Conservation (phyloP, 176 grass and related monocot species). For the Tillandsia fasciculata region DNA sequence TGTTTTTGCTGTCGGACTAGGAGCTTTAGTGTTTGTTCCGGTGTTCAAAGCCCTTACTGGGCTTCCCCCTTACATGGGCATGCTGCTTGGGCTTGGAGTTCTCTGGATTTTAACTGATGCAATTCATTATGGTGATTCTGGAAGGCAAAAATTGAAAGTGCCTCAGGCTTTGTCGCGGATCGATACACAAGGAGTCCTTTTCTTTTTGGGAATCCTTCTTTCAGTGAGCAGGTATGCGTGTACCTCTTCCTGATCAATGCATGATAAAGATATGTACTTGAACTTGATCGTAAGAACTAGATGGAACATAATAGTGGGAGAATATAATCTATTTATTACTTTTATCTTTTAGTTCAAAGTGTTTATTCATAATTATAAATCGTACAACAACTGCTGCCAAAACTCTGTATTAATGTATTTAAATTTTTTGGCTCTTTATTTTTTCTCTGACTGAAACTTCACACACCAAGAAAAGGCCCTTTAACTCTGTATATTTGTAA, state of each 20-base stretch:
- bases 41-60: slow-evolving; percentile 80
- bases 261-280: neutral
- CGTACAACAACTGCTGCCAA: no score
- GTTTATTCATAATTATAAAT: no score
- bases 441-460: no score
- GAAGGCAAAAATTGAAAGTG: slow-evolving; percentile 80
- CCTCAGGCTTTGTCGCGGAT: slow-evolving; percentile 87
- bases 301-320: no score
- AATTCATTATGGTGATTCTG: slow-evolving; percentile 79
- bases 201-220: slow-evolving; percentile 92
- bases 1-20: slow-evolving; percentile 74
- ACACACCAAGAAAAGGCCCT: no score
- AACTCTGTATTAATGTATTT: no score
- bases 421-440: no score
- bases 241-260: neutral
- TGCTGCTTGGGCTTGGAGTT: slow-evolving; percentile 79
- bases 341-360: neutral
- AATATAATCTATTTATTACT: neutral
- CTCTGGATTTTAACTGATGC: slow-evolving; percentile 91
- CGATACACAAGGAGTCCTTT: slow-evolving; percentile 83
- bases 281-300: no score
- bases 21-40: slow-evolving; percentile 76
- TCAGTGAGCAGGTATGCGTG: slow-evolving; percentile 60
- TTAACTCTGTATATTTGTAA: no score
- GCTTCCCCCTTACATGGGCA: slow-evolving; percentile 87